phyloP scores from a whole-genome alignment of 2,329 filamentous ascomycete species.

The Xylariaceae sp. region DNA sequence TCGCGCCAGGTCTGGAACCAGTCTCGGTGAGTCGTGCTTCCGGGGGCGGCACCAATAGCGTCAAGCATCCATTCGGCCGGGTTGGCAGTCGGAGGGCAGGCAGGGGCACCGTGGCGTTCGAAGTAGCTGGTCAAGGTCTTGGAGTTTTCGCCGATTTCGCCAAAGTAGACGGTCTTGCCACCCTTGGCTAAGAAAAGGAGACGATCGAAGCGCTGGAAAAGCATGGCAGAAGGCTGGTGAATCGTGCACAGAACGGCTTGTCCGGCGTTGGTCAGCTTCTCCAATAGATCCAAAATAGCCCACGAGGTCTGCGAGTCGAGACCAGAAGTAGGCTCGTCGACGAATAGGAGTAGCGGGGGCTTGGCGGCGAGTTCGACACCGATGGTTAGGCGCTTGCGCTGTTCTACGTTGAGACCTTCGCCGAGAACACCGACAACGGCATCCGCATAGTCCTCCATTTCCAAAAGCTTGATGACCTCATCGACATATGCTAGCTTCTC shows the following conservation, averaged over 20 bases:
- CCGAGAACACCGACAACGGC: constrained; percentile 86
- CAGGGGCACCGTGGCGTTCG: constrained; percentile 60
- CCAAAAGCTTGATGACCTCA: constrained; percentile 82
- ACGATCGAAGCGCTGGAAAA: constrained; percentile 86
- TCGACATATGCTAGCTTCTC: constrained; percentile 87
- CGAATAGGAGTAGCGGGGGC: constrained; percentile 80
- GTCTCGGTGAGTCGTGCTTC: constrained; percentile 56
- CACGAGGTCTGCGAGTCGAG: constrained; percentile 90
- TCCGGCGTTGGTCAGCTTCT: constrained; percentile 82
- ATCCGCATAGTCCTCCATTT: constrained; percentile 86
- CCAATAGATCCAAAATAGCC: constrained; percentile 81
- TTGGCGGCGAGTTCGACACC: constrained; percentile 95
- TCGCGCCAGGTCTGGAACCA: constrained; percentile 55
- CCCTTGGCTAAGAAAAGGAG: constrained; percentile 72
- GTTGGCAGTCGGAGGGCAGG: constrained; percentile 64
- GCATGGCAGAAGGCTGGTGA: constrained; percentile 91
- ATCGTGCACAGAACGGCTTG: constrained; percentile 96
- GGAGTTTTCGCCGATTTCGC: constrained; percentile 68
- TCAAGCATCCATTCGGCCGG: constrained; percentile 77
- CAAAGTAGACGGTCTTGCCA: constrained; percentile 76
- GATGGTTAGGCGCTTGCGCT: constrained; percentile 76
- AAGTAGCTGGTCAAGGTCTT: constrained; percentile 67
- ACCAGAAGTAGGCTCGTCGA: constrained; percentile 93
- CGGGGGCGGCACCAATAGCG: constrained; percentile 58
- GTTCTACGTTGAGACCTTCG: constrained; percentile 71